Evolutionary conservation across 2,329 filamentous ascomycete species (phyloP).

Genomic region (Talaromyces pinophilus): DNA sequence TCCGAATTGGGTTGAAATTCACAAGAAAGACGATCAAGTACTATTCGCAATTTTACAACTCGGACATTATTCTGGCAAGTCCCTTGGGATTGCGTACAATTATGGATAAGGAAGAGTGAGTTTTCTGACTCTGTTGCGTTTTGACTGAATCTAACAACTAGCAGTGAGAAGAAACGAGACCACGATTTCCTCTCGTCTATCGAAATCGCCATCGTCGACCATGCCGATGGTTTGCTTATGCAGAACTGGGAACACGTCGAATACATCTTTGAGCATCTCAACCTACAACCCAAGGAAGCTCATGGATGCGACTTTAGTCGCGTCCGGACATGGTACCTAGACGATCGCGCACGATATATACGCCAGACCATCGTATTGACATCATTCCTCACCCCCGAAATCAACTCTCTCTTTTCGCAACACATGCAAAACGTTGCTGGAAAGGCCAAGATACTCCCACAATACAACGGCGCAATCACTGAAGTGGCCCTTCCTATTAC

Average conservation of each 20-base stretch:
- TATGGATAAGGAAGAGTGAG: conserved; percentile 74
- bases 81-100: conserved; percentile 87
- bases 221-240: conserved; percentile 91
- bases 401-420: conserved; percentile 74
- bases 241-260: conserved; percentile 98
- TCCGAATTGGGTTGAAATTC: conserved; percentile 93
- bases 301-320: conserved; percentile 94
- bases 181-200: conserved; percentile 92
- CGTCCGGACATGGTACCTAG: conserved; percentile 89
- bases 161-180: conserved; percentile 66
- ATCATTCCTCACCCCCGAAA: conserved; percentile 83
- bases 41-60: conserved; percentile 93
- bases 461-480: conserved; percentile 71
- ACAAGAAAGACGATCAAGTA: conserved; percentile 94
- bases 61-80: conserved; percentile 90
- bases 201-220: conserved; percentile 85
- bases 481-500: conserved; percentile 64
- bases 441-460: conserved; percentile 70
- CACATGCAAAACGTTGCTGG: conserved; percentile 80
- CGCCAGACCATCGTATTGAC: conserved; percentile 83
- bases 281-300: conserved; percentile 82
- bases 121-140: conserved; percentile 2
- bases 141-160: conserved; percentile 46
- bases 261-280: conserved; percentile 87
- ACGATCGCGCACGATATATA: conserved; percentile 75